These are phyloP conservation scores for Trypanosoma boissoni DNA, from an alignment of 208 protist genomes.

Conservation along the genomic window DNA sequence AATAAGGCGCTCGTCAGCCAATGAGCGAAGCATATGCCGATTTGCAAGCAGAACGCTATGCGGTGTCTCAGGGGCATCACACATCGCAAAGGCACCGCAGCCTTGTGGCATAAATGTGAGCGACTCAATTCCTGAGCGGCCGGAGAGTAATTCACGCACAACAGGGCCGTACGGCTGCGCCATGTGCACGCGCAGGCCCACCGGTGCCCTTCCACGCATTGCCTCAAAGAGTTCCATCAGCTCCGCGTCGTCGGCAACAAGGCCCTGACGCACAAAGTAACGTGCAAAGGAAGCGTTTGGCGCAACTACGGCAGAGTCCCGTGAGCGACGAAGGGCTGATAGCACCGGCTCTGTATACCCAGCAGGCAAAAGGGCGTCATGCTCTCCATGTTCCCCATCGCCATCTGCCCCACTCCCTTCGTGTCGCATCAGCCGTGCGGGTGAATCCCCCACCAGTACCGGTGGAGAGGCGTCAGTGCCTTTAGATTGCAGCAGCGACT, in stretches of 20 bases:
- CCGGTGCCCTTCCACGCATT: conserved; percentile 45
- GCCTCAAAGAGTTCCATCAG: conserved; percentile 55
- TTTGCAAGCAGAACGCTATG: conserved; percentile 41
- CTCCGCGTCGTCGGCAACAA: conserved; percentile 65
- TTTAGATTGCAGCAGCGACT: conserved; percentile 26
- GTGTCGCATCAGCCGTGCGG: too few relatives aligned
- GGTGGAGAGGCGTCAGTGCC: not conserved
- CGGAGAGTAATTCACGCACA: conserved; percentile 31
- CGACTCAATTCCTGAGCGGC: conserved; percentile 36
- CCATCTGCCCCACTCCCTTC: conserved; percentile 13
- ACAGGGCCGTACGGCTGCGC: conserved; percentile 38
- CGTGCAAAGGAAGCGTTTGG: conserved; percentile 78
- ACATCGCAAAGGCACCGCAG: conserved; percentile 59
- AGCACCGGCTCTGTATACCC: conserved; percentile 27
- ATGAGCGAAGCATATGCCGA: conserved; percentile 48
- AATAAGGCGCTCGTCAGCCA: conserved; percentile 55
- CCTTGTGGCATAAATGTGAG: conserved; percentile 55
- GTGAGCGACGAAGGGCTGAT: conserved; percentile 33
- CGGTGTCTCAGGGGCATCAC: conserved; percentile 32
- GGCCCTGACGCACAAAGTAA: conserved; percentile 70
- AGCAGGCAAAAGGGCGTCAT: conserved; percentile 17
- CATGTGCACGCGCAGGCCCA: conserved; percentile 61
- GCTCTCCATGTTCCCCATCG: not conserved
- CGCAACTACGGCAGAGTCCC: conserved; percentile 31
- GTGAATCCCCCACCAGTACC: conserved; percentile 6